Conservation (phyloP, 371 early-diverging fungal genomes). For the Lichtheimia ornata region DNA sequence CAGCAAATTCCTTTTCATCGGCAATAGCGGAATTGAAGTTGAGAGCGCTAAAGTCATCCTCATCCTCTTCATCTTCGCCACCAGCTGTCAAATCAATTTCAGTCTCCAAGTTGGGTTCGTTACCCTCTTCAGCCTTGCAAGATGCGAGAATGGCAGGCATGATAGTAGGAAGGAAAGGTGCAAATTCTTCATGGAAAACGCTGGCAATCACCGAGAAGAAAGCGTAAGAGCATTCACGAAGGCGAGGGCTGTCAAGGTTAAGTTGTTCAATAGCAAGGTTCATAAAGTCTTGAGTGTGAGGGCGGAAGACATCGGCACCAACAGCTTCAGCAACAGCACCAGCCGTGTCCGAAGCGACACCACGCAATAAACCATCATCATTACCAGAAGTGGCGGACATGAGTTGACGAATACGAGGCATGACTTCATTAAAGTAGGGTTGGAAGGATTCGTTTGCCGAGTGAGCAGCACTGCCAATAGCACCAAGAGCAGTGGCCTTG, state of each 20-base stretch:
- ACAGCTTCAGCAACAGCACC: conserved; percentile 84
- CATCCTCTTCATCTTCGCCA: conserved; percentile 23
- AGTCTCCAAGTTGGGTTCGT: conserved; percentile 48
- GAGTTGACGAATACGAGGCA: conserved; percentile 64
- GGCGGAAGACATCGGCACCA: conserved; percentile 78
- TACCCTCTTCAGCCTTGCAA: conserved; percentile 72
- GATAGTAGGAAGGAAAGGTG: conserved; percentile 69
- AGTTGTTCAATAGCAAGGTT: conserved; percentile 75
- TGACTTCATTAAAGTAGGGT: conserved; percentile 78
- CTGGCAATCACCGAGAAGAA: conserved; percentile 80
- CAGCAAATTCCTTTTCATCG: conserved; percentile 89
- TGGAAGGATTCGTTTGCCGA: conserved; percentile 70
- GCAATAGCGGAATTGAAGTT: conserved; percentile 76
- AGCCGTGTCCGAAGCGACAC: conserved; percentile 82
- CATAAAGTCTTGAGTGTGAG: conserved; percentile 74
- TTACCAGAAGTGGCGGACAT: conserved; percentile 68
- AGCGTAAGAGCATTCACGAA: conserved; percentile 82
- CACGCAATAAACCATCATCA: conserved; percentile 72
- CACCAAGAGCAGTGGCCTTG: conserved; percentile 75
- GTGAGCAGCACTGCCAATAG: conserved; percentile 86
- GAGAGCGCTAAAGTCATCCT: conserved; percentile 14
- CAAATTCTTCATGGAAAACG: conserved; percentile 78
- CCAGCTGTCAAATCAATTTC: conserved; percentile 41
- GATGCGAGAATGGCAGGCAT: conserved; percentile 75
- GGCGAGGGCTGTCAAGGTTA: conserved; percentile 64